phyloP scores from a whole-genome alignment of 805 yeast genomes.

The Kluyveromyces aestuarii region DNA sequence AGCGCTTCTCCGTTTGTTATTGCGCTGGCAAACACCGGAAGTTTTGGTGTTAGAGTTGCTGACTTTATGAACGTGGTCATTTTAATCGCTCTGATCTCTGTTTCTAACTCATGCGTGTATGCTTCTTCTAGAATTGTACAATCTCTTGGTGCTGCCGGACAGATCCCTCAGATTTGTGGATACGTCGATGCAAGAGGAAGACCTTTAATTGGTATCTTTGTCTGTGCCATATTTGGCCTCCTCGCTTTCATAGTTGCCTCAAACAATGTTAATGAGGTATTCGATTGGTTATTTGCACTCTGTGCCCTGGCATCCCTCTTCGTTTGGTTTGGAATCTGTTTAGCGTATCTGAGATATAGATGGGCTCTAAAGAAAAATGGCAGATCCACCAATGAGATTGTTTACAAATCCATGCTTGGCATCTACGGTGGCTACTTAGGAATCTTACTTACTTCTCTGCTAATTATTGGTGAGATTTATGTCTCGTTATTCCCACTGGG shows the following conservation, averaged over 20 bases:
- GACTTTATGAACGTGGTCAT: conserved; percentile 60
- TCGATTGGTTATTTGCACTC: conserved; percentile 54
- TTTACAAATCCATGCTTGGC: conserved; percentile 60
- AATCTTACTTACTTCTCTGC: conserved; percentile 43
- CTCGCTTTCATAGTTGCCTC: conserved; percentile 51
- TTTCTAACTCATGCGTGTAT: conserved; percentile 61
- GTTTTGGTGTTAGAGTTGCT: conserved; percentile 42
- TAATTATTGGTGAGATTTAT: conserved; percentile 74
- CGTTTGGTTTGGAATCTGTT: conserved; percentile 53
- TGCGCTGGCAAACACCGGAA: conserved; percentile 56
- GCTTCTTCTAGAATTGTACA: conserved; percentile 59
- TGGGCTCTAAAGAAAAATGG: conserved; percentile 56
- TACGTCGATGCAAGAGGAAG: conserved; percentile 61
- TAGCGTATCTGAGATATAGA: conserved; percentile 55
- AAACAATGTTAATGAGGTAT: conserved; percentile 41
- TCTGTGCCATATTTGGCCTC: conserved; percentile 45
- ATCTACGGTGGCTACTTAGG: conserved; percentile 60
- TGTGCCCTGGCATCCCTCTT: conserved; percentile 53
- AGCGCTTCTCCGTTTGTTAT: conserved; percentile 75
- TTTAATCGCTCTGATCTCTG: conserved; percentile 56
- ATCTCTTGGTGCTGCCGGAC: conserved; percentile 53
- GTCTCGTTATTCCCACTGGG: conserved; percentile 66
- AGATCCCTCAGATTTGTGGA: conserved; percentile 47
- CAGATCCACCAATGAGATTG: conserved; percentile 55
- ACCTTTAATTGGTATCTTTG: conserved; percentile 47